phyloP scores from a whole-genome alignment of 176 grass and related monocot species.

The Areca catechu region DNA sequence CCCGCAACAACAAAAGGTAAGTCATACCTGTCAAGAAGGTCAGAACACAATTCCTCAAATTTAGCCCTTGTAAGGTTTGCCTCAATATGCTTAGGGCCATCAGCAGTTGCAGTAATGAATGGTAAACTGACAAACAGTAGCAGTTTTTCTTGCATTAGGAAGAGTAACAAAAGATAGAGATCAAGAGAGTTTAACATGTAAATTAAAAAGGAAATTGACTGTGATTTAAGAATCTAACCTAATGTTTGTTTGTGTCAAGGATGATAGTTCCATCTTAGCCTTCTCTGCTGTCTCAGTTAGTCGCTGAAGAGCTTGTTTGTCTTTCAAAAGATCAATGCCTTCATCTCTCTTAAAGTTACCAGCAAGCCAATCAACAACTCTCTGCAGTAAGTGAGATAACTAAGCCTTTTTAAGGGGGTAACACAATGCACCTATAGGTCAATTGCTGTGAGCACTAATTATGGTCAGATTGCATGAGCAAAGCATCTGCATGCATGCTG shows the following conservation, averaged over 20 bases:
- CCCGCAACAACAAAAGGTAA: not conserved
- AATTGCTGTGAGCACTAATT: too few relatives aligned
- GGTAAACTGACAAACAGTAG: constrained; percentile 46
- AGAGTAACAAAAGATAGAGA: not conserved
- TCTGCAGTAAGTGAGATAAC: constrained; percentile 32
- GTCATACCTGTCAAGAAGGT: constrained; percentile 82
- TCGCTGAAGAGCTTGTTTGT: constrained; percentile 96
- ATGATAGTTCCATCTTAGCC: constrained; percentile 95
- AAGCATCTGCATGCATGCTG: too few relatives aligned
- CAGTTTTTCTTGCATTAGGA: too few relatives aligned
- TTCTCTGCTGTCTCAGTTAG: constrained; percentile 96
- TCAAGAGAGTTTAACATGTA: constrained; percentile 3
- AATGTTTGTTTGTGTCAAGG: constrained; percentile 85
- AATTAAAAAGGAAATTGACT: not conserved
- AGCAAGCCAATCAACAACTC: constrained; percentile 94
- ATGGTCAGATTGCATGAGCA: too few relatives aligned
- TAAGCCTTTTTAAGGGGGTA: too few relatives aligned
- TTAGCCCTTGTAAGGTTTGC: constrained; percentile 80
- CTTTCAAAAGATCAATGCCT: constrained; percentile 85
- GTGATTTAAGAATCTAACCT: constrained; percentile 31
- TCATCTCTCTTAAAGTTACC: constrained; percentile 86
- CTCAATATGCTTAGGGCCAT: constrained; percentile 97
- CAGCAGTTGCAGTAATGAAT: constrained; percentile 83
- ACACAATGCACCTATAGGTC: too few relatives aligned
- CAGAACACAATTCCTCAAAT: constrained; percentile 92